Percentiles rank a stretch among this genome's conserved stretches.
phyloP scores from a whole-genome alignment of 139 green algal genomes.

The Chlorella sp. region DNA sequence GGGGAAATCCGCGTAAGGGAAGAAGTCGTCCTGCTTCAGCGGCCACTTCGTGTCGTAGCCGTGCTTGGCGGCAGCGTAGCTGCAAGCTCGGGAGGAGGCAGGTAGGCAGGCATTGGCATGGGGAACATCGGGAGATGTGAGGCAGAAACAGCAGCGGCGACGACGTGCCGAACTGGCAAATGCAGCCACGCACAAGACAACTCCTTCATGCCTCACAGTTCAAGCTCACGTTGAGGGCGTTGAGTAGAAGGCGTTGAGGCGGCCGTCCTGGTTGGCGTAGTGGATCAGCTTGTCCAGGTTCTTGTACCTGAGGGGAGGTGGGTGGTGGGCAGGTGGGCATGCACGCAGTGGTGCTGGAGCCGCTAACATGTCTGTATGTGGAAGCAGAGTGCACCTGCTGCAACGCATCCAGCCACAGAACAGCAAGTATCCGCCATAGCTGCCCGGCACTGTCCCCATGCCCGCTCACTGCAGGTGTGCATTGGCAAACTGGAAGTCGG shows the following conservation, averaged over 20 bases:
- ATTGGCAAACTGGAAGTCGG: conserved; percentile 85
- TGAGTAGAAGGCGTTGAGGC: conserved; percentile 90
- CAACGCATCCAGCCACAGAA: too few species aligned
- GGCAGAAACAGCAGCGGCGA: too few species aligned
- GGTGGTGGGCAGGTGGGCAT: neutral
- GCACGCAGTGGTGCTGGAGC: neutral
- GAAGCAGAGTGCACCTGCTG: too few species aligned
- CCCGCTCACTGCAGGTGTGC: conserved; percentile 57
- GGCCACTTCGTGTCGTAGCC: conserved; percentile 63
- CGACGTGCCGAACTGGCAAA: too few species aligned
- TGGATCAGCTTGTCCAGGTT: conserved; percentile 90
- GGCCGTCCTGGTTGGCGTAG: conserved; percentile 71
- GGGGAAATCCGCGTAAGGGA: conserved; percentile 87
- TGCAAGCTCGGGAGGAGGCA: neutral
- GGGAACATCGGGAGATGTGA: neutral
- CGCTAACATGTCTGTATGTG: neutral
- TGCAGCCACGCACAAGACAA: too few species aligned
- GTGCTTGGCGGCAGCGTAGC: conserved; percentile 82
- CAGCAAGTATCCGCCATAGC: too few species aligned
- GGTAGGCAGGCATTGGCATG: neutral
- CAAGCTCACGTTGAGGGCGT: conserved; percentile 58
- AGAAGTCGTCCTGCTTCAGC: conserved; percentile 90
- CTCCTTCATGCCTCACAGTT: too few species aligned
- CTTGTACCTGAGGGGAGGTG: conserved; percentile 62
- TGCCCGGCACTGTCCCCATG: too few species aligned